A percentile compares a stretch with the other conserved stretches of the same genome.
Conservation (phyloP, 2,329 filamentous ascomycete genomes). For the Colletotrichum lentis region DNA sequence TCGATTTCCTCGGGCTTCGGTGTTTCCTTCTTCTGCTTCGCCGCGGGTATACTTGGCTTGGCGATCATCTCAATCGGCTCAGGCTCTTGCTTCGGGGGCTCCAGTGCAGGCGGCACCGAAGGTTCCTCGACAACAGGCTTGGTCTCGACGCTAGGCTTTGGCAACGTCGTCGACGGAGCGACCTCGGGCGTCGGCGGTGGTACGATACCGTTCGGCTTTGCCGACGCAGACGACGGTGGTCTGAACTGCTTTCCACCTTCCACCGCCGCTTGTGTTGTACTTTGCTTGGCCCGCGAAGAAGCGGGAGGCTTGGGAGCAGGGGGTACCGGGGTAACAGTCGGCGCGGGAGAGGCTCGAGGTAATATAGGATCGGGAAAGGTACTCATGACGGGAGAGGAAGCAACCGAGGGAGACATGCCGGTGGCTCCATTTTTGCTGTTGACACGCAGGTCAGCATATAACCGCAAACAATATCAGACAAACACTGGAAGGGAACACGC, state of each 20-base stretch:
- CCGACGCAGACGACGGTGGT: slow-evolving; percentile 66
- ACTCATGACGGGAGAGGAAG: slow-evolving; percentile 78
- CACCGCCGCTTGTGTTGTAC: slow-evolving; percentile 69
- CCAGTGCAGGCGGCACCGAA: slow-evolving; percentile 29
- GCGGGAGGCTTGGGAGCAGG: slow-evolving; percentile 50
- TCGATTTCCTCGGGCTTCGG: slow-evolving; percentile 50
- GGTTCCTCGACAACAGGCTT: slow-evolving; percentile 42
- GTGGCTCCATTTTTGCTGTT: slow-evolving; percentile 50
- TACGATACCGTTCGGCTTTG: slow-evolving; percentile 63
- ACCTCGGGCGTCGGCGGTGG: slow-evolving; percentile 50
- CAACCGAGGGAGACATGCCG: slow-evolving; percentile 72
- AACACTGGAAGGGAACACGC: not conserved
- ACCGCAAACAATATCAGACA: not conserved
- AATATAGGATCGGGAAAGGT: slow-evolving; percentile 70
- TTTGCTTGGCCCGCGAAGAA: slow-evolving; percentile 78
- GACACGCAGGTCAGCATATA: slow-evolving; percentile 36
- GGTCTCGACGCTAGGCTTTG: slow-evolving; percentile 2
- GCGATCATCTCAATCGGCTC: slow-evolving; percentile 42
- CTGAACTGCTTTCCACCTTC: slow-evolving; percentile 63
- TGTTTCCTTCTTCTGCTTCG: slow-evolving; percentile 54
- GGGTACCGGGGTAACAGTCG: slow-evolving; percentile 45
- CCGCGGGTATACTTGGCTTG: slow-evolving; percentile 42
- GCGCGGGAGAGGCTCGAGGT: slow-evolving; percentile 67
- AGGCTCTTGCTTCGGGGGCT: slow-evolving; percentile 40
- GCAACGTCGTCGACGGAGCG: slow-evolving; percentile 40